Evolutionary conservation across 345 rosid genomes (phyloP).

Genomic region (Corchorus olitorius): DNA sequence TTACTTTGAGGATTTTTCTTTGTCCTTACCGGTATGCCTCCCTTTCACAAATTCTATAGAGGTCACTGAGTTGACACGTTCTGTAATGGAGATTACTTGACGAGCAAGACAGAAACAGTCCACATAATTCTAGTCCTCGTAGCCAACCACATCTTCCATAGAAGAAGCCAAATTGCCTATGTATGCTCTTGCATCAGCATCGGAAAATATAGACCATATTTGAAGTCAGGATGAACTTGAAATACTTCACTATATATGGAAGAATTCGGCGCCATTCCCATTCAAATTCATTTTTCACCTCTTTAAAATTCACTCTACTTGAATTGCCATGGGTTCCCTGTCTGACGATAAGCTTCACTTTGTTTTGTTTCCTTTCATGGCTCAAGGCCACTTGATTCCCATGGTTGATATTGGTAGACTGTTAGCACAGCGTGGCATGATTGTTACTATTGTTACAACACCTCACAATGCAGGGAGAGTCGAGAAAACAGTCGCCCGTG

Average conservation of each 20-base stretch:
- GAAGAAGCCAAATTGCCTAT: neutral
- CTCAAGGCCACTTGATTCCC: conserved; percentile 61
- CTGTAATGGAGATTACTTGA: no score
- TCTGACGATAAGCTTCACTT: conserved; percentile 31
- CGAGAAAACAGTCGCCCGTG: conserved; percentile 13
- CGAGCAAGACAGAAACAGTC: neutral
- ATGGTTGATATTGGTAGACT: conserved; percentile 51
- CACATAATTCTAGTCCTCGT: neutral
- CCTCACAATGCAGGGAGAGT: conserved; percentile 35
- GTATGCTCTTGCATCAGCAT: conserved; percentile 3
- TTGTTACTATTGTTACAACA: conserved; percentile 49
- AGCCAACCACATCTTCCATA: neutral
- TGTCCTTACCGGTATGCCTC: no score
- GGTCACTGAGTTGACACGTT: no score
- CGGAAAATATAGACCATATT: neutral
- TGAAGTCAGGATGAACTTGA: neutral
- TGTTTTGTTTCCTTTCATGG: conserved; percentile 56
- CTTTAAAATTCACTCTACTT: neutral
- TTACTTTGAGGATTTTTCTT: no score
- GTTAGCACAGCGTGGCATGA: conserved; percentile 42
- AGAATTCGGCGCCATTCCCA: neutral
- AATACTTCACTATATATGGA: neutral
- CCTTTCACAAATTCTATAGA: no score
- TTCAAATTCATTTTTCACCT: neutral
- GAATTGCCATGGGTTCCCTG: neutral